Conservation (phyloP, 2,329 filamentous ascomycete genomes). For the Botrytis pseudocinerea region DNA sequence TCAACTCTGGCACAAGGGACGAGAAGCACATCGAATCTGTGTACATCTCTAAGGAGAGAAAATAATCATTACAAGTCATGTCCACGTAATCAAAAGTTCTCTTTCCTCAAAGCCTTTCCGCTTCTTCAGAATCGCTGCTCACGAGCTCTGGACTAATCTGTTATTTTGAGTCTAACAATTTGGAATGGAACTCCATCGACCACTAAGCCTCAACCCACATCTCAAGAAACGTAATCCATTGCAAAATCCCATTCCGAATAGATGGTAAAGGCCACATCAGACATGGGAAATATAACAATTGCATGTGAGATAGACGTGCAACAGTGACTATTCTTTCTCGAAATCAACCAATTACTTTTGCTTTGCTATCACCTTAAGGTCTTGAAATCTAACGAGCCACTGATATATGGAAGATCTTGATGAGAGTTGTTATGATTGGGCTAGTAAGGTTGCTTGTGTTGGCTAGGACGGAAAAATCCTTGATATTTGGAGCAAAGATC, state of each 20-base stretch:
- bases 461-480: neutral
- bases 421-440: neutral
- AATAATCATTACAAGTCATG: neutral
- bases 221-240: neutral
- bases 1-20: neutral
- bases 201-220: neutral
- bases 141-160: neutral
- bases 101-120: neutral
- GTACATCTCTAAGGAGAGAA: neutral
- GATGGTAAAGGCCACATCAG: neutral
- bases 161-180: neutral
- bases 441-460: neutral
- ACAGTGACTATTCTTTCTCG: neutral
- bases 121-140: neutral
- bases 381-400: neutral
- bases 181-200: neutral
- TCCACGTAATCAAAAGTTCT: neutral
- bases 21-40: neutral
- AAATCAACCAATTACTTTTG: neutral
- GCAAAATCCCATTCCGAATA: neutral
- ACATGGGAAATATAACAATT: neutral
- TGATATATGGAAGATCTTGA: neutral
- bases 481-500: neutral
- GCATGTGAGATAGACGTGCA: neutral
- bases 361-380: neutral